These are phyloP conservation scores for Coemansia sp. DNA, from an alignment of 192 early-diverging fungal species.

Conservation along the genomic window DNA sequence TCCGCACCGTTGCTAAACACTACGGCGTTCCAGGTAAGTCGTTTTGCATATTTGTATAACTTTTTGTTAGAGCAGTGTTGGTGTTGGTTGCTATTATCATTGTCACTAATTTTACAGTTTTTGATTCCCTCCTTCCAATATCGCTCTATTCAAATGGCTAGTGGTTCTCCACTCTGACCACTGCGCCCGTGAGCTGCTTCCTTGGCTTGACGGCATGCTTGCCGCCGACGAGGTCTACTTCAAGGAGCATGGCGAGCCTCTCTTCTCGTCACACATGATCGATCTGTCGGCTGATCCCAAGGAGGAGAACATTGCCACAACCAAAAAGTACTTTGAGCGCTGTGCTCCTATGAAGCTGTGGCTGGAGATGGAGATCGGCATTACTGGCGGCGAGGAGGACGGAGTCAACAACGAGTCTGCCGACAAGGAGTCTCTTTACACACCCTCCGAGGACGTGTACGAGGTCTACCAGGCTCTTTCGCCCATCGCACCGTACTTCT, in stretches of 20 bases:
- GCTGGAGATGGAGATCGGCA: conserved; percentile 98
- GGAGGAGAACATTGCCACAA: conserved; percentile 90
- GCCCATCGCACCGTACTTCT: conserved; percentile 83
- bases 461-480: conserved; percentile 91
- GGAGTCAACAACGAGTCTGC: conserved; percentile 95
- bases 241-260: conserved; percentile 87
- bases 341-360: conserved; percentile 85
- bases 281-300: conserved; percentile 94
- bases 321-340: conserved; percentile 88
- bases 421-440: conserved; percentile 89
- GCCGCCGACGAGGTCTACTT: conserved; percentile 94
- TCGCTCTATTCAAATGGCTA: too few relatives aligned
- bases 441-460: conserved; percentile 94
- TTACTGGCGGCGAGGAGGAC: conserved; percentile 98
- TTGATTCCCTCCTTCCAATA: too few relatives aligned
- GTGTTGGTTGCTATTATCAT: not conserved
- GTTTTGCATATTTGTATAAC: conserved; percentile 1
- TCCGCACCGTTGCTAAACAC: conserved; percentile 76
- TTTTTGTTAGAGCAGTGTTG: not conserved
- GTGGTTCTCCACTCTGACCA: conserved; percentile 90
- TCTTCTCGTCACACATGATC: conserved; percentile 98
- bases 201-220: conserved; percentile 98
- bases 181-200: conserved; percentile 95
- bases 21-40: conserved; percentile 75
- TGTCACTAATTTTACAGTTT: not conserved